These are phyloP conservation scores for Apiospora arundinis DNA, from an alignment of 2,329 filamentous ascomycete species.

Conservation along the genomic window DNA sequence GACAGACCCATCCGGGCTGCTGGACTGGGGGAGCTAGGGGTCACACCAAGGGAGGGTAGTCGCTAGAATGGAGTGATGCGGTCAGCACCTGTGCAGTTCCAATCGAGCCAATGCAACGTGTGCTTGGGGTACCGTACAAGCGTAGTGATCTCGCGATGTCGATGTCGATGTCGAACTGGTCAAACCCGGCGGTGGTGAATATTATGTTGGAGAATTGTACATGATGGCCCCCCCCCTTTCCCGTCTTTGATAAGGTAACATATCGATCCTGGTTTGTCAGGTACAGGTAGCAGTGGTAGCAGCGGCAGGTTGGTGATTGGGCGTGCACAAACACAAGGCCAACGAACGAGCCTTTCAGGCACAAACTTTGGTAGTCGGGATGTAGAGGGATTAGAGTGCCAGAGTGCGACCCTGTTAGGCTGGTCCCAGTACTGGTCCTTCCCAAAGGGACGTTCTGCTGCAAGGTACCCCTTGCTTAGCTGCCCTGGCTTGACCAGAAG, in stretches of 20 bases:
- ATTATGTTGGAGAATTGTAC: background rate
- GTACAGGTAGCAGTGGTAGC: no score
- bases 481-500: background rate
- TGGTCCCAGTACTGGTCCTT: no score
- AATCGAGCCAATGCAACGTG: background rate
- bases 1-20: background rate
- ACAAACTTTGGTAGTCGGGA: slow-evolving; percentile 1
- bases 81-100: background rate
- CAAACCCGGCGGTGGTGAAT: background rate
- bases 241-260: slow-evolving; percentile 3
- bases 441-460: slow-evolving; percentile 9
- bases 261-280: background rate
- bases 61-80: background rate
- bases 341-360: slow-evolving; percentile 11
- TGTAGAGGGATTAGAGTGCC: background rate
- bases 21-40: background rate
- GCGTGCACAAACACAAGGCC: slow-evolving; percentile 5
- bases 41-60: background rate
- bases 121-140: background rate
- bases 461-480: slow-evolving; percentile 4
- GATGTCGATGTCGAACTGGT: background rate
- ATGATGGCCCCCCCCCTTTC: background rate
- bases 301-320: background rate
- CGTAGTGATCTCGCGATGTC: no score
- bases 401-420: slow-evolving; percentile 1